Evolutionary conservation across 306 rosid genomes (phyloP).

Genomic region (Alnus rubra): DNA sequence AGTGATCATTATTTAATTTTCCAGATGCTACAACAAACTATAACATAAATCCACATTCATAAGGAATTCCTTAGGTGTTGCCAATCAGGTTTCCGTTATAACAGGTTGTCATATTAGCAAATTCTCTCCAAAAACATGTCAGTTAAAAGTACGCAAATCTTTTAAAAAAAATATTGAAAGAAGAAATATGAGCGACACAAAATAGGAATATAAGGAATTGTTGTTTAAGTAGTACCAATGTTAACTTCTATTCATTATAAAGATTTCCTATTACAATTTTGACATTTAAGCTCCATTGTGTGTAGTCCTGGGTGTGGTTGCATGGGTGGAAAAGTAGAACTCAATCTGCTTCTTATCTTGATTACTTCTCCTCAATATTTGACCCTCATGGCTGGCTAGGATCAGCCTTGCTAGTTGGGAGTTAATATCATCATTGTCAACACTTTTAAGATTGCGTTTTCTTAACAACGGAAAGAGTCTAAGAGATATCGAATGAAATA

Average conservation of each 20-base stretch:
- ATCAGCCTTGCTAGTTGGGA: background rate
- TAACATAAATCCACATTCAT: constrained; percentile 6
- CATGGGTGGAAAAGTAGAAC: background rate
- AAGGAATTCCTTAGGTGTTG: constrained; percentile 12
- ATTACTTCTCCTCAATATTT: background rate
- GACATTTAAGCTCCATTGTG: background rate
- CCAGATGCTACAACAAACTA: constrained; percentile 25
- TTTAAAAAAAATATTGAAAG: background rate
- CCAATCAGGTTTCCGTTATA: constrained; percentile 11
- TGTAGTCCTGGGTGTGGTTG: background rate
- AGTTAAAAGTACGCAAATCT: background rate
- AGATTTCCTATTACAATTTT: background rate
- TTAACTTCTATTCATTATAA: background rate
- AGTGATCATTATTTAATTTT: constrained; percentile 31
- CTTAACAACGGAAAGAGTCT: background rate
- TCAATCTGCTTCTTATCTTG: background rate
- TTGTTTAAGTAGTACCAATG: background rate
- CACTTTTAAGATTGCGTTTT: background rate
- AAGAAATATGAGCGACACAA: background rate
- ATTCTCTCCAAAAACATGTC: background rate
- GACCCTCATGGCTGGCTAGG: background rate
- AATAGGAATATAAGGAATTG: background rate
- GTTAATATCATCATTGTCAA: background rate
- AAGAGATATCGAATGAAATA: background rate
- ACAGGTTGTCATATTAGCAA: constrained; percentile 12